Base-by-base conservation (phyloP, 2,329 filamentous ascomycete genomes). In the Fusarium sp. region DNA sequence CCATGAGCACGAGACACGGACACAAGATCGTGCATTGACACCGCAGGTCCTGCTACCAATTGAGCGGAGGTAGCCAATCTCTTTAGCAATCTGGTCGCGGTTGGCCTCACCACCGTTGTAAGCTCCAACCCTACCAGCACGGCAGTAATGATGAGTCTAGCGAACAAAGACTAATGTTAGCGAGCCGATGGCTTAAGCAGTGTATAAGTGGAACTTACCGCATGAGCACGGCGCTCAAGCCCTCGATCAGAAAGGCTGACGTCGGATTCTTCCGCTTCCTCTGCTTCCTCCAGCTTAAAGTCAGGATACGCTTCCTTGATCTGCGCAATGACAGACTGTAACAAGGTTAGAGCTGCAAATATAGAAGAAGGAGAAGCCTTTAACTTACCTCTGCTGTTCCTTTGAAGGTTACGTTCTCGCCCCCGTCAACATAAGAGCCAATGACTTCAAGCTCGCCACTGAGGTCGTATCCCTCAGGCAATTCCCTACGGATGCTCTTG, bases 21-120 rank as follows among this genome's bases (percentile, higher is more conserved):
- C 53, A 41, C 53, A 56, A 10, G 53, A 47, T n/a, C 53, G 53
- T 31, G 40, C 53, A 11, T 56, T 56, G 40, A 56, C 53, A 15
- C 41, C 53, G 53, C 53, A 56, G 41, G 53, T 56, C 16, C 53
- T 12, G 41, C 53, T 47, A 41, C 53, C 53, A 28, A 56, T 56
- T 4, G 41, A 56, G 12, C 53, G 53, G 18, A 56, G 53, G 53
- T 56, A 56, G 31, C 53, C 30, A 15, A 56, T 56, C 43, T 56
- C 53, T 8, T 15, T 28, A 30, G 15, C 39, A 15, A 56, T 47
- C 43, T 56, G 53, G 53, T 47, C 16, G 18, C 53, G 53, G 11
- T 39, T 47, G 4, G 53, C 53, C 23, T 56, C 53, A 15, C 53
- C 41, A 16, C 53, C 53, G 23, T 41, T 31, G 30, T 46, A 56